A percentile compares a stretch with the other conserved stretches of the same genome.
Evolutionary conservation across 768 basidiomycete species (phyloP).

Genomic region (Mycena crocata): DNA sequence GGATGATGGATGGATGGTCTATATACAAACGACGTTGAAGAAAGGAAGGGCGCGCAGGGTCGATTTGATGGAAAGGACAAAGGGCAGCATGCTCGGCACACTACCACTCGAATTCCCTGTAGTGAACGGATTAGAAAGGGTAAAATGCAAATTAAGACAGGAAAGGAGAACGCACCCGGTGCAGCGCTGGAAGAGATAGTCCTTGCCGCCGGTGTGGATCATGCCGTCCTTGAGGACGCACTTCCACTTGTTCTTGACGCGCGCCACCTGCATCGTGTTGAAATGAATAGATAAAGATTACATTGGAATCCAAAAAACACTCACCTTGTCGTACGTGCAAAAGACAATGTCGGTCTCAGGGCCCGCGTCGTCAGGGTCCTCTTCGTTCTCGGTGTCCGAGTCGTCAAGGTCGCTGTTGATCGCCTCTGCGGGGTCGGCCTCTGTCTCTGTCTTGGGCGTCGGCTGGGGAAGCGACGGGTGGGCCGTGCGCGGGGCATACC

Average conservation of each 20-base stretch:
- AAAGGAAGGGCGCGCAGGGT: no score
- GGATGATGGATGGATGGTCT: no score
- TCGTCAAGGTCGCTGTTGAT: conserved; percentile 86
- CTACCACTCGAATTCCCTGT: conserved; percentile 57
- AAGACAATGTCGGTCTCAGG: conserved; percentile 77
- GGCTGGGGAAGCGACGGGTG: conserved; percentile 60
- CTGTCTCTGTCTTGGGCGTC: conserved; percentile 40
- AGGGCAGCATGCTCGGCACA: neutral
- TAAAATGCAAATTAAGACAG: neutral
- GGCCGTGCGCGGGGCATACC: conserved; percentile 59
- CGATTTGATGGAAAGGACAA: no score
- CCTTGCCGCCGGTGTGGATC: conserved; percentile 80
- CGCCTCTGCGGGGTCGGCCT: conserved; percentile 53
- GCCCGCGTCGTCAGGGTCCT: conserved; percentile 61
- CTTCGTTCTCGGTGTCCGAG: conserved; percentile 74
- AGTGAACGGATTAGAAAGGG: neutral
- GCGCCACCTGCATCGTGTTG: conserved; percentile 70
- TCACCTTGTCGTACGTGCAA: conserved; percentile 85
- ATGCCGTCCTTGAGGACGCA: conserved; percentile 86
- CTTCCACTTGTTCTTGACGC: conserved; percentile 92
- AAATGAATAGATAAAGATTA: neutral
- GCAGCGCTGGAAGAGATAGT: conserved; percentile 84
- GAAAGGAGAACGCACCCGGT: conserved; percentile 64
- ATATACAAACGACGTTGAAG: no score
- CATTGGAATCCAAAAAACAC: conserved; percentile 20